Evolutionary conservation across 768 basidiomycete genomes (phyloP).

Genomic region (Lentinula sp.): DNA sequence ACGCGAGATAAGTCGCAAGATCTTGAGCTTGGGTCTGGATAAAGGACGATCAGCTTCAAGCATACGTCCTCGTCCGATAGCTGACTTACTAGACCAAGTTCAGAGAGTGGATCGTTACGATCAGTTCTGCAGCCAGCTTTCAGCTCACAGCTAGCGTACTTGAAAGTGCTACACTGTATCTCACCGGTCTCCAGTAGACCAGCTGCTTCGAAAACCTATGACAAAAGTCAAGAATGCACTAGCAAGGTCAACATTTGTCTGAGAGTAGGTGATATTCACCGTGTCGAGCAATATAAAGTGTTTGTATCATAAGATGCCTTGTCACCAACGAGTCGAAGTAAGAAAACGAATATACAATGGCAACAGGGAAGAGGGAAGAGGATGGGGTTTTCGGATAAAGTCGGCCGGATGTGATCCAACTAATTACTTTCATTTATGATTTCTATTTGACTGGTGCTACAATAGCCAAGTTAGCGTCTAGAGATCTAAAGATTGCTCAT

Average conservation of each 20-base stretch:
- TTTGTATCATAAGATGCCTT: not conserved
- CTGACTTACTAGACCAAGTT: constrained; percentile 1
- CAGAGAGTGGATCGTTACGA: constrained; percentile 3
- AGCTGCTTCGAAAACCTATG: constrained; percentile 6
- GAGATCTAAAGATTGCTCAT: constrained; percentile 27
- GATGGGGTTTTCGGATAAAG: not conserved
- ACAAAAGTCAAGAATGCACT: not conserved
- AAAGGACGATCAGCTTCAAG: not conserved
- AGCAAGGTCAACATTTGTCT: not conserved
- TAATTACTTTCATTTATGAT: not conserved
- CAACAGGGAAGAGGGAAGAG: not conserved
- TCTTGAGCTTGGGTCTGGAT: constrained; percentile 56
- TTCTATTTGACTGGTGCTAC: too few species aligned
- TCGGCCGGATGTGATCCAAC: not conserved
- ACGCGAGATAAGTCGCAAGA: constrained; percentile 55
- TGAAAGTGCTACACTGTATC: not conserved
- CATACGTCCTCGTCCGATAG: not conserved
- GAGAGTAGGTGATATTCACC: not conserved
- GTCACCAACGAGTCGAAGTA: not conserved
- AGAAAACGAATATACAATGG: not conserved
- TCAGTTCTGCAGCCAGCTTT: not conserved
- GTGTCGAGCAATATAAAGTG: constrained; percentile 3
- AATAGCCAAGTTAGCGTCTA: not conserved
- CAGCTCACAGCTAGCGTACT: not conserved
- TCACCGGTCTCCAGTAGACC: constrained; percentile 4